Base-by-base conservation (phyloP, 73 alveolate genomes). In the Paramecium sexaurelia region DNA sequence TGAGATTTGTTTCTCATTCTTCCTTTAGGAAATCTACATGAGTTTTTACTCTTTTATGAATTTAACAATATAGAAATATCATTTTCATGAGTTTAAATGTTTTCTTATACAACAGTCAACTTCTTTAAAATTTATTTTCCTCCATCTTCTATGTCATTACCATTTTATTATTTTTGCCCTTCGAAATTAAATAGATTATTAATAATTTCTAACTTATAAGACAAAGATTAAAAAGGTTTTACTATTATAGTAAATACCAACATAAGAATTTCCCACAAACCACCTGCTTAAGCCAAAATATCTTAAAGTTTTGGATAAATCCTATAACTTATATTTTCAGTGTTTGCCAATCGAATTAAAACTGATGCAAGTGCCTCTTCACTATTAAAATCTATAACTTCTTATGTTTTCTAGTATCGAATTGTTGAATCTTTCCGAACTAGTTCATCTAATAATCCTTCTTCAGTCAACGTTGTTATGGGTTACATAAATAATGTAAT, bases 361-460 rank as follows among this genome's bases (percentile, higher is more conserved):
- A 71, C 86, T 15, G 55, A 20, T 15, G 86, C 86, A 27, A 71
- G 43, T 32, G 86, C 37, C 35, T 71, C 86, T 33, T 71, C 86
- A 36, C 83, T 61, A 32, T 61, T 61, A 61, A 61, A 61, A 24
- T 61, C 83, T 11, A 61, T 61, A 1, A 61, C 43, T n/a, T 61
- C 83, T 61, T 61, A 61, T 0, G 39, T 22, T 26, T 61, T 61
- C 7, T 0, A 6, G 26, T 61, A 61, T 61, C 83, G 20, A 32
- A 61, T 61, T 13, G 83, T 61, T 2, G 47, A 61, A 32, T 61
- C 83, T 29, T 61, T 33, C 0, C 86, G 17, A 6, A 35, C 55
- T 7, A 35, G 13, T 71, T 7, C 37, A 35, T 22, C 19, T 7
- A 71, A 35, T 7, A 37, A 35, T 33, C 86, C 86, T 27, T 35